Conservation (phyloP, 1,284 basidiomycete species). For the Sporisorium reilianum region DNA sequence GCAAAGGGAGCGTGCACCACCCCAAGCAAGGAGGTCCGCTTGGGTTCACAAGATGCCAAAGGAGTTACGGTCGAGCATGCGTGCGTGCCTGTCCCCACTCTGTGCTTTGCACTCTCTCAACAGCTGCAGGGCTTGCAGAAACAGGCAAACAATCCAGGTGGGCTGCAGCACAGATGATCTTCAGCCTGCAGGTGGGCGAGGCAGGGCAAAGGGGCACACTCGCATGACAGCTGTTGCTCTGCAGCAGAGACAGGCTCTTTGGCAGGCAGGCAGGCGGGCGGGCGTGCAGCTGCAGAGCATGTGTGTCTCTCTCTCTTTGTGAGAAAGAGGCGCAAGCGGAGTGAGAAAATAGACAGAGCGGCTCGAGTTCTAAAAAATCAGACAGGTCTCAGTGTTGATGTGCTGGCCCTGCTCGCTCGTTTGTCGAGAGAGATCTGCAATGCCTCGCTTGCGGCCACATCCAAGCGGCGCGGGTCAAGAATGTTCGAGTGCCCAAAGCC, state of each 20-base stretch:
- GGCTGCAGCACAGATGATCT: too few species aligned
- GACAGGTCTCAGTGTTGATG: too few species aligned
- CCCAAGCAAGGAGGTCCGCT: neutral
- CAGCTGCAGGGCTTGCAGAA: neutral
- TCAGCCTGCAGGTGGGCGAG: neutral
- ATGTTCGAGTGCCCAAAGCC: too few species aligned
- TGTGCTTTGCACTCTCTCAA: too few species aligned
- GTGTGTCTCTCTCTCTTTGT: too few species aligned
- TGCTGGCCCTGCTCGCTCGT: constrained; percentile 1
- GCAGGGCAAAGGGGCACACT: neutral
- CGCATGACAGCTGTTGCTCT: neutral
- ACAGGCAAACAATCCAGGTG: neutral
- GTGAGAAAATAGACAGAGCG: neutral
- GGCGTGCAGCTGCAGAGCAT: neutral
- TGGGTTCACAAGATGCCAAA: neutral
- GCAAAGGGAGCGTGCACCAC: neutral
- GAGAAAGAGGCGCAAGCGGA: neutral
- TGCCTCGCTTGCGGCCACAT: neutral
- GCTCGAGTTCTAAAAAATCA: too few species aligned
- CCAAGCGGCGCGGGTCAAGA: neutral
- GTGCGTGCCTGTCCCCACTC: neutral
- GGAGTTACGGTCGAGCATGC: neutral
- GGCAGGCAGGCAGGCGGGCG: too few species aligned
- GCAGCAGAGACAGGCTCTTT: too few species aligned
- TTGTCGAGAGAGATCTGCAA: neutral